A percentile compares a stretch with the other conserved stretches of the same genome.
Conservation (phyloP, 306 rosid genomes). For the Lathyrus sativus region DNA sequence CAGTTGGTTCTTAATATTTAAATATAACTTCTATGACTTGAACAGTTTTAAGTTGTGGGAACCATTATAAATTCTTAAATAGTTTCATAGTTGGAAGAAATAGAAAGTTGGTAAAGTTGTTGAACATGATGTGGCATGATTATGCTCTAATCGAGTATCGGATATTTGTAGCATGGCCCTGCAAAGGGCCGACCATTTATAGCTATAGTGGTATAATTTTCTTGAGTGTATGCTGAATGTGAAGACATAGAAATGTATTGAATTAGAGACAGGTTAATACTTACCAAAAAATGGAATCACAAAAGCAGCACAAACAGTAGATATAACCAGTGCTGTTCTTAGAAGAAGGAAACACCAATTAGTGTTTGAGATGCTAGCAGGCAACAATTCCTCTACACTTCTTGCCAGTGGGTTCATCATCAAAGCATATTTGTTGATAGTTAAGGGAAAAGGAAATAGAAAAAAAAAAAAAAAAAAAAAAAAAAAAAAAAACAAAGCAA, state of each 20-base stretch:
- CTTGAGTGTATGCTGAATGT: not conserved
- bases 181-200: not conserved
- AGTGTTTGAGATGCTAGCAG: conserved; percentile 49
- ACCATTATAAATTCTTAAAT: not conserved
- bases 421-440: conserved; percentile 63
- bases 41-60: not conserved
- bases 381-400: conserved; percentile 80
- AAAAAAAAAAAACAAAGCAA: conserved; percentile 24
- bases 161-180: not conserved
- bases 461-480: too few species aligned
- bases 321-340: conserved; percentile 63
- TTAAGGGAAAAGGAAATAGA: conserved; percentile 62
- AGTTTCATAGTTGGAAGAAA: not conserved
- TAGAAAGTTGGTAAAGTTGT: not conserved
- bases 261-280: conserved; percentile 15
- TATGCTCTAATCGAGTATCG: not conserved
- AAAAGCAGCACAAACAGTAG: conserved; percentile 72
- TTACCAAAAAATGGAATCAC: conserved; percentile 82
- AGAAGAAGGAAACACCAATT: conserved; percentile 62
- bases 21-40: not conserved
- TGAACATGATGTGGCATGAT: conserved; percentile 1
- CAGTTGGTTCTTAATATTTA: not conserved
- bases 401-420: conserved; percentile 83
- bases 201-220: conserved; percentile 15
- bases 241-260: conserved; percentile 22